Conservation (phyloP, 805 yeast species). For the Suhomyces tanzawaensis region DNA sequence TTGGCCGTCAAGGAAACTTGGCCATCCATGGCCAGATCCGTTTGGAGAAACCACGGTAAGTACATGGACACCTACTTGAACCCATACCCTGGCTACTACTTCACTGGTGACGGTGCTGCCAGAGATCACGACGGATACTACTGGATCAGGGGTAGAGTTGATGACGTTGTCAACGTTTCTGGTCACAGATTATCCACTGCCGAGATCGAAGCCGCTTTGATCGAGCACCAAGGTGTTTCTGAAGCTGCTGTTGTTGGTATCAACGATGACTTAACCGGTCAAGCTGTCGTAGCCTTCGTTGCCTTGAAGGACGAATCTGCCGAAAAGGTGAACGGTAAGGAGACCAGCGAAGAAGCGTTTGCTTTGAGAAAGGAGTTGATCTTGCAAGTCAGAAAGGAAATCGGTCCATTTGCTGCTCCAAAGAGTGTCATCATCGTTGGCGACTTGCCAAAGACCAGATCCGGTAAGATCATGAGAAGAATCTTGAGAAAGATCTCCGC, state of each 20-base stretch:
- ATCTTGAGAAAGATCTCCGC: constrained; percentile 89
- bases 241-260: constrained; percentile 98
- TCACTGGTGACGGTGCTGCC: constrained; percentile 99
- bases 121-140: constrained; percentile 94
- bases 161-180: constrained; percentile 95
- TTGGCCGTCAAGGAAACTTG: constrained; percentile 85
- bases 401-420: constrained; percentile 96
- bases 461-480: constrained; percentile 99
- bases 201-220: constrained; percentile 90
- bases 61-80: constrained; percentile 88
- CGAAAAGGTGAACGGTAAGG: constrained; percentile 49
- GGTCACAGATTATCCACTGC: constrained; percentile 99
- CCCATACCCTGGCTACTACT: constrained; percentile 91
- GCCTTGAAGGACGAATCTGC: constrained; percentile 59
- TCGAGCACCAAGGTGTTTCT: constrained; percentile 74
- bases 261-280: constrained; percentile 94
- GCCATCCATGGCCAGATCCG: constrained; percentile 99
- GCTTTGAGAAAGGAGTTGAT: constrained; percentile 70
- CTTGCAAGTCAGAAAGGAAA: constrained; percentile 85
- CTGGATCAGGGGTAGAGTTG: constrained; percentile 98
- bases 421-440: constrained; percentile 77
- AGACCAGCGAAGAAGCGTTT: constrained; percentile 43
- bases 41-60: constrained; percentile 83
- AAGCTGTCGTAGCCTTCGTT: constrained; percentile 94
- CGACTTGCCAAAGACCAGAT: constrained; percentile 96